Evolutionary conservation across 2,329 filamentous ascomycete species (phyloP).

Genomic region (Cordyceps pruinosa): DNA sequence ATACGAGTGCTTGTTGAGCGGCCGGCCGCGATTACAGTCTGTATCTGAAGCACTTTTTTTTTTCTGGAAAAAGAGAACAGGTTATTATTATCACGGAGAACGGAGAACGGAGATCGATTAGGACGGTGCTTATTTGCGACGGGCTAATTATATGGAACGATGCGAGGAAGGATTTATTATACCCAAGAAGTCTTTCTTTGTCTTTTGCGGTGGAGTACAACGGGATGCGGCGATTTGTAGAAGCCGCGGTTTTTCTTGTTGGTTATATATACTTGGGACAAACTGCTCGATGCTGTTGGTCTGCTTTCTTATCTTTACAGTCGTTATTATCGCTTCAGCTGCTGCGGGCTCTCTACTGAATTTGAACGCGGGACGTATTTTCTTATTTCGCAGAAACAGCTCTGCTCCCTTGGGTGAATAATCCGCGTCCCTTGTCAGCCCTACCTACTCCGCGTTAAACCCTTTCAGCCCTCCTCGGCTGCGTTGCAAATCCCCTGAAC

Average conservation of each 20-base stretch:
- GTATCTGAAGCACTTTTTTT: too few species aligned
- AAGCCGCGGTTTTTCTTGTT: neutral
- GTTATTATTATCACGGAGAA: neutral
- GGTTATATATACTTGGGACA: neutral
- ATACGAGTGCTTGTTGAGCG: too few species aligned
- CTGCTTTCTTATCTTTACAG: neutral
- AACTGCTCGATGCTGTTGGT: too few species aligned
- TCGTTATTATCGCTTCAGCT: neutral
- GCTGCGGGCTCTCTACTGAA: too few species aligned
- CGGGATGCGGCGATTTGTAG: neutral
- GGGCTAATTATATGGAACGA: neutral
- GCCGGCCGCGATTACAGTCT: too few species aligned
- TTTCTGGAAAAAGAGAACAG: neutral
- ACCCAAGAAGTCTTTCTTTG: neutral
- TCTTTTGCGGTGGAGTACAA: conserved; percentile 1
- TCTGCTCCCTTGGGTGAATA: neutral
- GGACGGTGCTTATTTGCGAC: neutral
- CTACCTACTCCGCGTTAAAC: neutral
- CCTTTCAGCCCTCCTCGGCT: neutral
- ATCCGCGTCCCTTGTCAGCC: neutral
- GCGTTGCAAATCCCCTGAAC: neutral
- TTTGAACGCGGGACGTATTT: too few species aligned
- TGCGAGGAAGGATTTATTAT: neutral
- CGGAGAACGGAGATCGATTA: neutral
- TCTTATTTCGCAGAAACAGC: neutral